Base-by-base conservation (phyloP, 768 basidiomycete genomes). In the Lactarius tabidus region DNA sequence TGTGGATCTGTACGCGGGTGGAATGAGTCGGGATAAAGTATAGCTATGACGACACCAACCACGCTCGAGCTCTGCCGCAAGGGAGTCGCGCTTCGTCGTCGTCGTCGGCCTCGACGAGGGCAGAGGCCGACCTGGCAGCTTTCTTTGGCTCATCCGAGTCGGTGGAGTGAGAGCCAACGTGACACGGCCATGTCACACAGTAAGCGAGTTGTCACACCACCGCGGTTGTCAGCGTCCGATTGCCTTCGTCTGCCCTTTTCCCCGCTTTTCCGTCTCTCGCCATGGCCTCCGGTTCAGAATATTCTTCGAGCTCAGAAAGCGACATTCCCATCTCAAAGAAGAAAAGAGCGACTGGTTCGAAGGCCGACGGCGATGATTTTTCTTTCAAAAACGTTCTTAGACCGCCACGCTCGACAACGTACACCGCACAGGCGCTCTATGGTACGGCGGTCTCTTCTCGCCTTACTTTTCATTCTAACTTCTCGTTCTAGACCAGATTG, bases 51-150 rank as follows among this genome's bases (percentile, higher is more conserved):
- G 58, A 68, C 14, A 61, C 75, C 56, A 69, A 81, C 87, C 87
- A 71, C 85, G 80, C 72, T 88, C 87, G 18, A 89, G 79, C 67
- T 89, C 87, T 15, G 88, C 87, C 38, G 84, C 82, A 51, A 87
- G 74, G 0, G 87, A 87, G 66, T 88, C 87, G 35, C 88, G 82
- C 67, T 89, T 89, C 17, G 79, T 58, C 8, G 77, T 77, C 9
- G 78, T 7, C 38, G 29, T 31, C 52, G 17, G 15, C 39, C 63
- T 64, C 12, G 63, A 8, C 1, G 61, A 55, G 35, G 60, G 6
- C 18, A 41, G 52, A 10, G 41, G 41, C n/a, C 64, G 52, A 55
- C 20, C 48, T 18, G 62, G 48, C 10, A 33, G 26, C 33, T 61
- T 65, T 20, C 55, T 63, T 52, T 38, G 48, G 35, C 59, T 55